Evolutionary conservation across 164 flowering plant species (phyloP), one percentile per base, ranked within the genome.

Genomic region (Macadamia tetraphylla): DNA sequence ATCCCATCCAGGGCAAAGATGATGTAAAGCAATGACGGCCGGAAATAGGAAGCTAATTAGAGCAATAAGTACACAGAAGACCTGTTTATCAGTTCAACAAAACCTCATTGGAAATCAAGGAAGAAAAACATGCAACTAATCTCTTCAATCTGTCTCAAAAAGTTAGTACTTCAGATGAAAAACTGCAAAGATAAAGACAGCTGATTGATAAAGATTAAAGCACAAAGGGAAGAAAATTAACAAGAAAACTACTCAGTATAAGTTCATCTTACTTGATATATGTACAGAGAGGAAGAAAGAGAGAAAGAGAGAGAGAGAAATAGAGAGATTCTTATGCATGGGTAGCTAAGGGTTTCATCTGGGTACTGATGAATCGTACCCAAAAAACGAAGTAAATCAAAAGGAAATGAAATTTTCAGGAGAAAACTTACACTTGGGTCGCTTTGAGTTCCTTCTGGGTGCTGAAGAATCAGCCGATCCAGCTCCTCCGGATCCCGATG

Each of bases 341-440:
- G 74, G 74, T 29, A 60, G 56, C 64, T 55, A 57, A 67, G 67
- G 67, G 53, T 62, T 29, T 29, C 75, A 43, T 53, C 60, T 63
- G 60, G 68, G 68, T 6, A 46, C 55, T 31, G 46, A 31, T 6
- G 66, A 68, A 67, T 48, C 68, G 9, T 17, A 71, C 62, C 60
- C 64, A 51, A 65, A 63, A 10, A 46, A n/a, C 35, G 30, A 35
- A 58, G 35, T 6, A 65, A 49, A 59, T 9, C 9, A n/a, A 11
- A 40, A 5, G 48, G 48, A 62, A 0, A 32, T 23, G 56, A 29
- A 7, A 55, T 43, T 43, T 43, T 18, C 5, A 18, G 18, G 30
- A 62, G 56, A 66, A 23, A 10, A 46, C 15, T 68, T 77, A 86
- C 90, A 86, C 72, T 86, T 86, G 81, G 90, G 90, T 69, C 87